These are phyloP conservation scores for Fraxinus baroniana DNA, from an alignment of 305 asterid genomes.

Conservation along the genomic window DNA sequence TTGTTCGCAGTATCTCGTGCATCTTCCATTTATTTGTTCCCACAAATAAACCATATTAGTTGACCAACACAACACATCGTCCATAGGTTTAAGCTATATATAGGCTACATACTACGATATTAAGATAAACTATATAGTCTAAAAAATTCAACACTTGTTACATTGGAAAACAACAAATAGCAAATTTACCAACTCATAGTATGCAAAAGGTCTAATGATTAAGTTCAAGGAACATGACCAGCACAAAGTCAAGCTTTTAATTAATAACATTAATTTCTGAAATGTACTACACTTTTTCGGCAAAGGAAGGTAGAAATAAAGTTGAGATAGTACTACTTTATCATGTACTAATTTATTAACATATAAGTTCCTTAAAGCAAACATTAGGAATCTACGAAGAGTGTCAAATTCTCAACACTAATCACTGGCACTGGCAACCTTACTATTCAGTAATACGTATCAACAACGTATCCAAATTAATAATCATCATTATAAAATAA, in stretches of 20 bases:
- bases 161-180: not conserved
- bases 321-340: slow-evolving; percentile 29
- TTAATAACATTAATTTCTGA: slow-evolving; percentile 17
- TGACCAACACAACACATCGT: not conserved
- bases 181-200: not conserved
- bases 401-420: slow-evolving; percentile 83
- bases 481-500: not conserved
- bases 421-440: slow-evolving; percentile 85
- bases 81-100: not conserved
- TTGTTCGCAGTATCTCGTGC: slow-evolving; percentile 64
- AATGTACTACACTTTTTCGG: slow-evolving; percentile 43
- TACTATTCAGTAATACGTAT: slow-evolving; percentile 8
- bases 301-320: slow-evolving; percentile 50
- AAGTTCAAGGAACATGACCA: slow-evolving; percentile 23
- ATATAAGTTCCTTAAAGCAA: not conserved
- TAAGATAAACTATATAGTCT: not conserved
- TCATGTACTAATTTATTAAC: slow-evolving; percentile 18
- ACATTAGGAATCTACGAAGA: slow-evolving; percentile 22
- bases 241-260: slow-evolving; percentile 30
- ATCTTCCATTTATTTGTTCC: slow-evolving; percentile 64
- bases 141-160: not conserved
- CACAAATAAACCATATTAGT: not conserved
- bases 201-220: not conserved
- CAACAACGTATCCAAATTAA: not conserved
- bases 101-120: not conserved